Evolutionary conservation across 805 yeast genomes (phyloP), one percentile per base, ranked within the genome.

Genomic region (Yarrowia keelungensis): DNA sequence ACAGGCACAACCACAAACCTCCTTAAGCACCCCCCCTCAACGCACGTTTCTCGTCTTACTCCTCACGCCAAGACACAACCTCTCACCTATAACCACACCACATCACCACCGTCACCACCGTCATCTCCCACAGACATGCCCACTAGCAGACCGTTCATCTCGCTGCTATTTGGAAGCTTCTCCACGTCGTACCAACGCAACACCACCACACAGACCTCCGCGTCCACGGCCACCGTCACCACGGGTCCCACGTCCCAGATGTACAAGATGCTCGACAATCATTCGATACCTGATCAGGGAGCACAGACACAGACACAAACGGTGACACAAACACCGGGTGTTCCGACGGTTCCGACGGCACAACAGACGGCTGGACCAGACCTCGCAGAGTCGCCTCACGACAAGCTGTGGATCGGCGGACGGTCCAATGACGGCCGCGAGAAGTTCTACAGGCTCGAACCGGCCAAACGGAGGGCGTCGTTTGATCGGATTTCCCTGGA

Each of bases 381-480:
- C 54, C 35, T 42, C 36, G 12, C 15, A 14, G 67, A 62, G 22
- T 51, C 70, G 35, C 47, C 56, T 8, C 62, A 59, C 36, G 74
- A 74, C 41, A 74, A 74, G 56, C 73, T 75, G 76, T 74, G 76
- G 76, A 74, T 74, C 47, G 76, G 76, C 7, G 76, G 76, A 3
- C 43, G 70, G 26, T 69, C 75, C 2, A 46, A 75, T 5, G 76
- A 74, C 56, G 76, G 76, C 15, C 67, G 69, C 32, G 76, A 74
- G 61, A 61, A 68, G 41, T 74, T 73, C 51, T 74, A 74, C 56
- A 69, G 74, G 15, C 69, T 74, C 41, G 71, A 73, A 42, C 72
- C 75, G 32, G 61, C 71, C 43, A 42, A 69, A 35, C 54, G 74
- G 16, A 70, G 70, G 35, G 67, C 59, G 2, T 73, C 75, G 5